Evolutionary conservation across 2,329 filamentous ascomycete species (phyloP).

Genomic region (Fusarium nematophilum): DNA sequence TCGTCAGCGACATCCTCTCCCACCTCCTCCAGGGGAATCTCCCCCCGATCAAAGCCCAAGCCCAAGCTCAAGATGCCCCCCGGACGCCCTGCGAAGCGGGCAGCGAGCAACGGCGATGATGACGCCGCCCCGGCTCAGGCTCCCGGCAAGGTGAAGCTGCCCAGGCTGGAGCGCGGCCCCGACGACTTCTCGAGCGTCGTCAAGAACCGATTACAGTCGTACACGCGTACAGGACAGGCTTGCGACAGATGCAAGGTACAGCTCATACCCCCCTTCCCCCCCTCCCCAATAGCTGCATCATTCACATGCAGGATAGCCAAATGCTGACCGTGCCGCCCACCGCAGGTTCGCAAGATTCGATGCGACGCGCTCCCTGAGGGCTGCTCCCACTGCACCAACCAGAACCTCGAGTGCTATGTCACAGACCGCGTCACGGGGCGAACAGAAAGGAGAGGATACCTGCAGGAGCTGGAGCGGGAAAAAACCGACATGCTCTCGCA

Average conservation of each 20-base stretch:
- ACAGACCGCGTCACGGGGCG: constrained; percentile 89
- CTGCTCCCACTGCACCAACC: constrained; percentile 83
- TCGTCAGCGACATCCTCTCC: constrained; percentile 30
- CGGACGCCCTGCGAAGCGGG: constrained; percentile 39
- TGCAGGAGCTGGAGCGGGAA: constrained; percentile 80
- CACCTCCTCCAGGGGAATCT: constrained; percentile 28
- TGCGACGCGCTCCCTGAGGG: constrained; percentile 85
- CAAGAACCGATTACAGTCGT: constrained; percentile 66
- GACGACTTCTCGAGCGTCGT: constrained; percentile 67
- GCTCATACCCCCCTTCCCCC: background rate
- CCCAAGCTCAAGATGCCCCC: constrained; percentile 38
- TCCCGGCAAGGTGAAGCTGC: constrained; percentile 58
- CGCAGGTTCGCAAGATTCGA: constrained; percentile 83
- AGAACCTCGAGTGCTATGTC: constrained; percentile 82
- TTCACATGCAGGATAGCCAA: background rate
- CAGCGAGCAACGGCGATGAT: constrained; percentile 46
- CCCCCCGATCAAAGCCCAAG: constrained; percentile 35
- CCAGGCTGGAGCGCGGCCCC: constrained; percentile 59
- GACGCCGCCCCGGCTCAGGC: constrained; percentile 37
- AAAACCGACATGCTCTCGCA: constrained; percentile 74
- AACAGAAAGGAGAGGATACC: constrained; percentile 81
- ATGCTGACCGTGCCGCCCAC: constrained; percentile 21
- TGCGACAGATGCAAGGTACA: constrained; percentile 89
- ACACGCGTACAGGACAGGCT: constrained; percentile 80
- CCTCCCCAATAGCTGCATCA: background rate